phyloP scores from a whole-genome alignment of 768 basidiomycete species.

The Boletus rufocinnamomeus region DNA sequence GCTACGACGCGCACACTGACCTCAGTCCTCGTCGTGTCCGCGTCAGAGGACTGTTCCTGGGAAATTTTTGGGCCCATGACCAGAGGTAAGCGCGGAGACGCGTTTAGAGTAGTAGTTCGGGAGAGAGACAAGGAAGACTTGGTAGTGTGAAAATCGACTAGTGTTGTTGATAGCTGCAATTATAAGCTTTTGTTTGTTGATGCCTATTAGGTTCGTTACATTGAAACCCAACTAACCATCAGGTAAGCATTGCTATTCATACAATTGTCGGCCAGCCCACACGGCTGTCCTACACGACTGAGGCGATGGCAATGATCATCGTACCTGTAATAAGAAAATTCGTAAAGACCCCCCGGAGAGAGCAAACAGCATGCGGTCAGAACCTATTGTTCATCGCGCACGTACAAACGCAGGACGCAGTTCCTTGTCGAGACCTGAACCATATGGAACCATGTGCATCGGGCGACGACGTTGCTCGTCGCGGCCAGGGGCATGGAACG shows the following conservation, averaged over 20 bases:
- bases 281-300: slow-evolving; percentile 11
- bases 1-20: slow-evolving; percentile 24
- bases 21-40: slow-evolving; percentile 33
- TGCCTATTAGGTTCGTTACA: slow-evolving; percentile 38
- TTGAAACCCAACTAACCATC: slow-evolving; percentile 42
- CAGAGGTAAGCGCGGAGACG: slow-evolving; percentile 21
- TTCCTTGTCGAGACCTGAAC: not conserved
- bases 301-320: slow-evolving; percentile 5
- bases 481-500: not conserved
- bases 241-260: slow-evolving; percentile 33
- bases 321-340: slow-evolving; percentile 12
- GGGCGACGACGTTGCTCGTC: not conserved
- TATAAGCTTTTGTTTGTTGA: slow-evolving; percentile 44
- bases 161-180: slow-evolving; percentile 40
- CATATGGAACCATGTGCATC: not conserved
- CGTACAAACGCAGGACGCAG: not conserved
- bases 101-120: slow-evolving; percentile 27
- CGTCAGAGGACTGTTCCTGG: slow-evolving; percentile 30
- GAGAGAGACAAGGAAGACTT: slow-evolving; percentile 40
- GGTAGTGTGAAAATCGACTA: slow-evolving; percentile 43
- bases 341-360: slow-evolving; percentile 2
- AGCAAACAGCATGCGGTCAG: not conserved
- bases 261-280: slow-evolving; percentile 16
- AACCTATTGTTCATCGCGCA: slow-evolving; percentile 3
- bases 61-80: slow-evolving; percentile 29